Evolutionary conservation across 768 basidiomycete species (phyloP).

Genomic region (Amanita thiersii): DNA sequence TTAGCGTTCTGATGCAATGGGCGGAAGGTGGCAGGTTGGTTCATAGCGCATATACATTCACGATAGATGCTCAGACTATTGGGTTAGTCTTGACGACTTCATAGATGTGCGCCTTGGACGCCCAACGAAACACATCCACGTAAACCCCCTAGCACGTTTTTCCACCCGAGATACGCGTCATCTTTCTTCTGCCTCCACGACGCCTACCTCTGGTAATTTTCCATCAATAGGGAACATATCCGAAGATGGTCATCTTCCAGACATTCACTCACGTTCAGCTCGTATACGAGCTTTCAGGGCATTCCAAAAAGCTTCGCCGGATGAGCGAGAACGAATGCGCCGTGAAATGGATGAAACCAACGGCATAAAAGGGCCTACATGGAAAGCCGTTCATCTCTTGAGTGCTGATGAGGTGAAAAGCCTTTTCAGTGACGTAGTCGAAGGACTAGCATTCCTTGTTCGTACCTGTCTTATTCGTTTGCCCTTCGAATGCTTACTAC

Average conservation of each 20-base stretch:
- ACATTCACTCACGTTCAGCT: constrained; percentile 51
- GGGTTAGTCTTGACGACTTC: constrained; percentile 67
- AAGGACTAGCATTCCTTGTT: constrained; percentile 85
- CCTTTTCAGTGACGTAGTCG: constrained; percentile 76
- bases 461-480: constrained; percentile 17
- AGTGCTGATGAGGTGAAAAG: constrained; percentile 79
- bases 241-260: constrained; percentile 10
- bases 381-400: constrained; percentile 77
- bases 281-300: constrained; percentile 73
- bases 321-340: constrained; percentile 55
- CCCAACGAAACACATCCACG: constrained; percentile 38
- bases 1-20: constrained; percentile 87
- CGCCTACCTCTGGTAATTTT: constrained; percentile 15
- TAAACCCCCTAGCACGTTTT: constrained; percentile 26
- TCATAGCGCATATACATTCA: neutral
- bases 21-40: constrained; percentile 75
- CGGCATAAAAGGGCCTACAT: constrained; percentile 23
- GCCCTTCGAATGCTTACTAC: constrained; percentile 7
- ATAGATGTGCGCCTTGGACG: constrained; percentile 75
- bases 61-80: neutral
- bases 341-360: constrained; percentile 34
- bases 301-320: constrained; percentile 54
- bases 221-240: constrained; percentile 10
- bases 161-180: constrained; percentile 9
- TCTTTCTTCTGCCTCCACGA: constrained; percentile 13